phyloP scores from a whole-genome alignment of 306 rosid genomes.

The Adenanthera pavonina region DNA sequence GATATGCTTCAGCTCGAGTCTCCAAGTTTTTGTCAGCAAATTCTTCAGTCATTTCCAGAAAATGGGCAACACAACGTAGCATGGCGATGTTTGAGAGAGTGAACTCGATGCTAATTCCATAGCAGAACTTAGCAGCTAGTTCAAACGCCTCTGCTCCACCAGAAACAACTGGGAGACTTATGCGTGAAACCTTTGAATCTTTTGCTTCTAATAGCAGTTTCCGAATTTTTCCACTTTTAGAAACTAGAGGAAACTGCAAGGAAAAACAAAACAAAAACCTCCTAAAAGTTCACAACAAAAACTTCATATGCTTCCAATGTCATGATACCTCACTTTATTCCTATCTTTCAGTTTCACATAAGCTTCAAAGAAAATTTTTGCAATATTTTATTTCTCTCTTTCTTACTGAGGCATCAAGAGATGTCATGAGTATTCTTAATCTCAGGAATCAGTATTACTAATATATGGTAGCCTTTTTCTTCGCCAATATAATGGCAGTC shows the following conservation, averaged over 20 bases:
- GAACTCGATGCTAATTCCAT: conserved; percentile 62
- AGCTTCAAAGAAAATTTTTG: not conserved
- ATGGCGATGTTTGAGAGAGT: conserved; percentile 49
- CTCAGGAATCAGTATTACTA: not conserved
- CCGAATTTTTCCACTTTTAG: conserved; percentile 68
- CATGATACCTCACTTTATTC: not conserved
- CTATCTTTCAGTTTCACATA: not conserved
- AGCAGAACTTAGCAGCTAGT: conserved; percentile 72
- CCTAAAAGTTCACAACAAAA: not conserved
- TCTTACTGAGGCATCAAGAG: not conserved
- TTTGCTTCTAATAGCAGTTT: conserved; percentile 65
- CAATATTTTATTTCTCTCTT: too few species aligned
- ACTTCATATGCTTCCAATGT: not conserved
- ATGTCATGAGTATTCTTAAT: not conserved
- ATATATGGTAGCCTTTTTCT: not conserved
- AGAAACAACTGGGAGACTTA: conserved; percentile 56
- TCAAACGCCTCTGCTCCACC: conserved; percentile 80
- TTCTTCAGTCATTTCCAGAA: conserved; percentile 28
- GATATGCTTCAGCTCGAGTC: conserved; percentile 23
- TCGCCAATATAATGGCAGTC: too few species aligned
- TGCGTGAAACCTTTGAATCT: conserved; percentile 58
- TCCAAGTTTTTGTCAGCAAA: conserved; percentile 27
- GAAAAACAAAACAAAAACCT: conserved; percentile 33
- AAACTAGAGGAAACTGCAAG: conserved; percentile 71
- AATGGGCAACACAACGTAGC: conserved; percentile 27